phyloP scores from a whole-genome alignment of 2,329 filamentous ascomycete genomes.

The Ophiosphaerella narmari region DNA sequence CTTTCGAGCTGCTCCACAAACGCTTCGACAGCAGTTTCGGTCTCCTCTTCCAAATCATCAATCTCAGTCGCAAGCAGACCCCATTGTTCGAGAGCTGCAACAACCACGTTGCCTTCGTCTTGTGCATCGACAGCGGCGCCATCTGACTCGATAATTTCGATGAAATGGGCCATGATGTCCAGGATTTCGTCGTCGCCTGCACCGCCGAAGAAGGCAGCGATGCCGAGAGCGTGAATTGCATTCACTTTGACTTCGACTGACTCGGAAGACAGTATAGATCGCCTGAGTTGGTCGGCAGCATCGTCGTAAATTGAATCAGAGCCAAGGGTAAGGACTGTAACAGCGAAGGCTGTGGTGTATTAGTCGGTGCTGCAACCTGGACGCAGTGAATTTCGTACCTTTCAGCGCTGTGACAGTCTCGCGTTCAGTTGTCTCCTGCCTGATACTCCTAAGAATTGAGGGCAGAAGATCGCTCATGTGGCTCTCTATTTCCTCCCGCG shows the following conservation, averaged over 20 bases:
- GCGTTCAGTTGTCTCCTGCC: slow-evolving; percentile 67
- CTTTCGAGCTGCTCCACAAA: slow-evolving; percentile 87
- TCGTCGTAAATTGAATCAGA: slow-evolving; percentile 69
- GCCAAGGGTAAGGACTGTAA: slow-evolving; percentile 70
- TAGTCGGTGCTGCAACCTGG: slow-evolving; percentile 10
- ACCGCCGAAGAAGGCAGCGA: slow-evolving; percentile 77
- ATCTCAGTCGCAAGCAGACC: slow-evolving; percentile 78
- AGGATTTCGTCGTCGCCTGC: slow-evolving; percentile 69
- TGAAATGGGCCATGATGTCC: slow-evolving; percentile 73
- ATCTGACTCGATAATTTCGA: slow-evolving; percentile 80
- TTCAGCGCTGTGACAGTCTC: slow-evolving; percentile 74
- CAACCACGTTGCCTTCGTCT: slow-evolving; percentile 72
- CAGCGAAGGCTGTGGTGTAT: slow-evolving; percentile 60
- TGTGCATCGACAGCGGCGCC: slow-evolving; percentile 72
- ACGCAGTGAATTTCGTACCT: slow-evolving; percentile 41
- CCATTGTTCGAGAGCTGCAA: slow-evolving; percentile 78
- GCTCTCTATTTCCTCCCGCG: slow-evolving; percentile 64
- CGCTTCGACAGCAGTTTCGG: slow-evolving; percentile 74
- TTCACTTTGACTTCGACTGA: slow-evolving; percentile 67
- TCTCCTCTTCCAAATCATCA: slow-evolving; percentile 73
- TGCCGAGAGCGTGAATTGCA: slow-evolving; percentile 73
- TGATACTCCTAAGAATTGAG: slow-evolving; percentile 72
- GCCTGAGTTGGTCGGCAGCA: slow-evolving; percentile 63
- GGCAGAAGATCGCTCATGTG: slow-evolving; percentile 66
- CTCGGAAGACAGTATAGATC: slow-evolving; percentile 68